phyloP scores from a whole-genome alignment of 2,329 filamentous ascomycete genomes.

The Curvularia sp. region DNA sequence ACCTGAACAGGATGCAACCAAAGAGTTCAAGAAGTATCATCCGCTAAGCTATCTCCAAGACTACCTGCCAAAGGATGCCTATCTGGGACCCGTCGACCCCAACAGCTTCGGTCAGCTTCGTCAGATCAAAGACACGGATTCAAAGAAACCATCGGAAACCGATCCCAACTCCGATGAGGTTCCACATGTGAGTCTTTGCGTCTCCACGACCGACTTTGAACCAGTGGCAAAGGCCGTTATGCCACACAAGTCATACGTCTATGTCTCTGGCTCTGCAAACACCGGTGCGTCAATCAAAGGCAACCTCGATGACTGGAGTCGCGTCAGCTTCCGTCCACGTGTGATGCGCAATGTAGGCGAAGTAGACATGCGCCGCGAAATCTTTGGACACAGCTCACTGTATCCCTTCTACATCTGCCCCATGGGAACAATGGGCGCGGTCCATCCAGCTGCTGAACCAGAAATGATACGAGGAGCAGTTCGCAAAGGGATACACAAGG shows the following conservation, averaged over 20 bases:
- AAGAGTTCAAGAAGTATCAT: conserved; percentile 48
- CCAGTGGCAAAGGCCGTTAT: conserved; percentile 42
- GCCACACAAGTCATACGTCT: conserved; percentile 45
- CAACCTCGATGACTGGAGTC: conserved; percentile 47
- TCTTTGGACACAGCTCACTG: conserved; percentile 45
- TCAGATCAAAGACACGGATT: conserved; percentile 31
- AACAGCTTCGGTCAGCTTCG: conserved; percentile 42
- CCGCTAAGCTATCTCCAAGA: conserved; percentile 42
- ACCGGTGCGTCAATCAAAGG: conserved; percentile 40
- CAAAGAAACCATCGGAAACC: conserved; percentile 27
- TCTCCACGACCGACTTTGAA: conserved; percentile 46
- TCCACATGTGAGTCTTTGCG: conserved; percentile 42
- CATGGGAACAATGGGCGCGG: conserved; percentile 48
- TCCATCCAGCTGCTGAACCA: conserved; percentile 47
- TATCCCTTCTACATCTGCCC: conserved; percentile 53
- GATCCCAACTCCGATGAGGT: conserved; percentile 31
- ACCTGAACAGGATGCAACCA: conserved; percentile 40
- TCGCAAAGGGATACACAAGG: conserved; percentile 45
- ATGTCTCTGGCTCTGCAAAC: conserved; percentile 48
- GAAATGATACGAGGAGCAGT: conserved; percentile 49
- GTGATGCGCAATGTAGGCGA: conserved; percentile 48
- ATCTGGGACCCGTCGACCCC: conserved; percentile 42
- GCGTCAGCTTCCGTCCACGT: conserved; percentile 46
- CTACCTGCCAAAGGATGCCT: conserved; percentile 36
- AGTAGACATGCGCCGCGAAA: conserved; percentile 39